Evolutionary conservation across 768 basidiomycete genomes (phyloP), one percentile per base, ranked within the genome.

Genomic region (Chalciporus pseudorubinellus): DNA sequence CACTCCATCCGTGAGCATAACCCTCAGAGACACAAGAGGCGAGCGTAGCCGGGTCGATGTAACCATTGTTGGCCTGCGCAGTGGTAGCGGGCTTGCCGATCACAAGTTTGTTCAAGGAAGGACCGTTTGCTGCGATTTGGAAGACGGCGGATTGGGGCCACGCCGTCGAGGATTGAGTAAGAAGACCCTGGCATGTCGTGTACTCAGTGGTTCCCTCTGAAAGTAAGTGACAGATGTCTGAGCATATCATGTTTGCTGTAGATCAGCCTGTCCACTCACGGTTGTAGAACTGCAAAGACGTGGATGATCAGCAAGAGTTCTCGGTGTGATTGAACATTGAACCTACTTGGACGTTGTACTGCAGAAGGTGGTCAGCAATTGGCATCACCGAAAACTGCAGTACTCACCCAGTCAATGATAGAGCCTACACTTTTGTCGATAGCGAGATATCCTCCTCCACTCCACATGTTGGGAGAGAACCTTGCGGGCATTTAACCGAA

Each of bases 1-100:
- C 53, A 84, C 83, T 77, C 88, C 88, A 90, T 24, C 85, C 87
- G 51, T 76, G 51, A n/a, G 56, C 60, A 57, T 81, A 78, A 0
- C 84, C 89, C 65, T 83, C 72, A 16, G 74, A 58, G 26, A 89
- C 70, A 61, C 89, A 91, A 3, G 67, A 65, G 0, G 82, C 77
- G 18, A 91, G 72, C 14, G 77, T 78, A 2, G 74, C 65, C 2
- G 84, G 74, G 29, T 69, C 71, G 58, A 91, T 83, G 68, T 78
- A 89, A 7, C 85, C 77, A 29, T 73, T 79, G 44, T 45, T 71
- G 1, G 80, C 78, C 22, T 77, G 75, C 3, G 59, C 60, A 1
- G 63, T 29, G 21, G 66, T 75, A 2, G 69, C 73, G 8, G 80
- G 81, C 63, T 83, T 82, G 0, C 81, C 81, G 53, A 82, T 80